Evolutionary conservation across 2,329 filamentous ascomycete genomes (phyloP).

Genomic region (Botrytis paeoniae): DNA sequence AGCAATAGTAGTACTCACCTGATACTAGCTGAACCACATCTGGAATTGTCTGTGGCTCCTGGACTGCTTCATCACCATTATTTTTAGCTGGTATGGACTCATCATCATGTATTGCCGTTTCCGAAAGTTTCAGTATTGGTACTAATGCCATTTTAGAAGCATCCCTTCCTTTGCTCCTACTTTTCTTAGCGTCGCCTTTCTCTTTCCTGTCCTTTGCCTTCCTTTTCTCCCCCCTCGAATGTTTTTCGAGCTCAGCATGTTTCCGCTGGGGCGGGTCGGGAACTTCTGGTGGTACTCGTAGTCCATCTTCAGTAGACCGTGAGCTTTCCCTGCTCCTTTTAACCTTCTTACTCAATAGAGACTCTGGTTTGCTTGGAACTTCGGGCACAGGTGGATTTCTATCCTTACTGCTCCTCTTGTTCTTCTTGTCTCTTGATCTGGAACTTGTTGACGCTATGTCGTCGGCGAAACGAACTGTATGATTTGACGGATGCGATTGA

Average conservation of each 20-base stretch:
- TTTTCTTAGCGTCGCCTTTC: conserved; percentile 22
- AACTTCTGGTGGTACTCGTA: conserved; percentile 9
- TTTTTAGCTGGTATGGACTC: not conserved
- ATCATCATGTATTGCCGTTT: not conserved
- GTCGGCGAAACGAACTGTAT: conserved; percentile 1
- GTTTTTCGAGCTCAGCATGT: conserved; percentile 1
- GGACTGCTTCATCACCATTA: not conserved
- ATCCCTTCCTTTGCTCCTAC: conserved; percentile 18
- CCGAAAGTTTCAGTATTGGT: not conserved
- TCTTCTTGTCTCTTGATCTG: conserved; percentile 18
- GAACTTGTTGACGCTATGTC: not conserved
- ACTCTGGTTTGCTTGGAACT: conserved; percentile 1
- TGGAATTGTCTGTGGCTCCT: not conserved
- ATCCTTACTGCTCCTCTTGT: conserved; percentile 11
- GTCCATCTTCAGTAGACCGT: conserved; percentile 23
- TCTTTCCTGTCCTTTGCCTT: conserved; percentile 21
- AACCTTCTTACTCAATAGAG: not conserved
- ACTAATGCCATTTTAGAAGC: conserved; percentile 4
- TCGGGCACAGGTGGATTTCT: not conserved
- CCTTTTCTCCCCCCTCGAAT: conserved; percentile 10
- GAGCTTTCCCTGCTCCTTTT: conserved; percentile 19
- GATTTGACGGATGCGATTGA: conserved; percentile 4
- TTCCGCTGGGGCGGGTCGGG: not conserved
- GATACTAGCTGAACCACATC: not conserved
- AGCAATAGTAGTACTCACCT: not conserved